A percentile compares a stretch with the other conserved stretches of the same genome.
Conservation (phyloP, 2,329 filamentous ascomycete genomes). For the Metarhizium guizhouense region DNA sequence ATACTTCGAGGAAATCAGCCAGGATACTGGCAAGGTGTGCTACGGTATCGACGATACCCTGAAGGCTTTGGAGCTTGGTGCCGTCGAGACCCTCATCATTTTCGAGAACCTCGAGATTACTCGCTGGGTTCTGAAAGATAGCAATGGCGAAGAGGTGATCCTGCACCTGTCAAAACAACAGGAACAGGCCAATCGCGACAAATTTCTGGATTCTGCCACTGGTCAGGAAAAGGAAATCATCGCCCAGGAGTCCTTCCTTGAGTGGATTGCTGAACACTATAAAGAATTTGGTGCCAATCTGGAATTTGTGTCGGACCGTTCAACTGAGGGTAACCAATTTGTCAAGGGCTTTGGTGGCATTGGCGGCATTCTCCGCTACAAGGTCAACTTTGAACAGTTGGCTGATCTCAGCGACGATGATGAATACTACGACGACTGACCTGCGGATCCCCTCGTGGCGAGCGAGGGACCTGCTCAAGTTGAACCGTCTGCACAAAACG, state of each 20-base stretch:
- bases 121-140: conserved; percentile 81
- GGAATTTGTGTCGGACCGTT: conserved; percentile 96
- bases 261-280: conserved; percentile 98
- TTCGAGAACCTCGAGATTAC: conserved; percentile 96
- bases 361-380: conserved; percentile 94
- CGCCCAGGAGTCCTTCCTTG: conserved; percentile 85
- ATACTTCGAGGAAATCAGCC: conserved; percentile 98
- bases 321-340: conserved; percentile 98
- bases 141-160: conserved; percentile 60
- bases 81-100: conserved; percentile 88
- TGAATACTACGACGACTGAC: conserved; percentile 93
- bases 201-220: conserved; percentile 92
- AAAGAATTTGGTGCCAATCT: conserved; percentile 93
- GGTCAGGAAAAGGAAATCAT: conserved; percentile 96
- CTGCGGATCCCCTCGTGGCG: conserved; percentile 74
- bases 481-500: conserved; percentile 35
- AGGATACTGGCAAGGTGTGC: conserved; percentile 93
- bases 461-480: conserved; percentile 77
- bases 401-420: conserved; percentile 89
- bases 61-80: conserved; percentile 92
- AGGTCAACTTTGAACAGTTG: conserved; percentile 99
- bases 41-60: conserved; percentile 97
- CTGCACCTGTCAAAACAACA: conserved; percentile 78
- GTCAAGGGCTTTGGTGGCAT: conserved; percentile 99
- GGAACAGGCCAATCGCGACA: conserved; percentile 63